A percentile compares a stretch with the other conserved stretches of the same genome.
These are phyloP conservation scores for Geotrichum histeridarum DNA, from an alignment of 1,139 yeast genomes.

Conservation along the genomic window DNA sequence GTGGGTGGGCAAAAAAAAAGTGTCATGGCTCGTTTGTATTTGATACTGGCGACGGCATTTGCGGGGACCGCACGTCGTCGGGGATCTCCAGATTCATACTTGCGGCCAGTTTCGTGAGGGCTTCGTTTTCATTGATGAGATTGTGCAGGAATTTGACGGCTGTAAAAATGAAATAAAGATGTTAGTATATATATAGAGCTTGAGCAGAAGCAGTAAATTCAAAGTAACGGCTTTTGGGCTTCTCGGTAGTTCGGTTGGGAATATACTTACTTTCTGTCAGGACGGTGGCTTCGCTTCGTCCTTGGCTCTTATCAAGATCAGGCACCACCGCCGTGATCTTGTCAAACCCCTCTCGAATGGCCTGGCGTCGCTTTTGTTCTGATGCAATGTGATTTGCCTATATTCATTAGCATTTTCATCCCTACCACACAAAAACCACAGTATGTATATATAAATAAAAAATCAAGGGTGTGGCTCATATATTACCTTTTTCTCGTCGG, in stretches of 20 bases:
- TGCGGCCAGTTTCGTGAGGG: conserved; percentile 30
- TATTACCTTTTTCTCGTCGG: conserved; percentile 31
- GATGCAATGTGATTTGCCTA: conserved; percentile 47
- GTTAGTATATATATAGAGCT: neutral
- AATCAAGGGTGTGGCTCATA: neutral
- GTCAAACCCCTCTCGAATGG: conserved; percentile 45
- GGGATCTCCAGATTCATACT: conserved; percentile 4
- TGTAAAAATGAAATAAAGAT: conserved; percentile 3
- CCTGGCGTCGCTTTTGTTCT: conserved; percentile 46
- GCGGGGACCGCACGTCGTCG: conserved; percentile 7
- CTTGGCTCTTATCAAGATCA: conserved; percentile 37
- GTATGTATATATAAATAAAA: neutral
- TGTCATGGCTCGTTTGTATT: neutral
- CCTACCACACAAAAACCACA: neutral
- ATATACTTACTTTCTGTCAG: conserved; percentile 34
- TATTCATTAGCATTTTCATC: neutral
- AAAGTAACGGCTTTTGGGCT: neutral
- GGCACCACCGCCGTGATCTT: conserved; percentile 43
- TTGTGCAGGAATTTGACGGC: conserved; percentile 34
- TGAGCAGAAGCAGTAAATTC: no score
- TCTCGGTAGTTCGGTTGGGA: neutral
- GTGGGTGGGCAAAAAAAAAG: neutral
- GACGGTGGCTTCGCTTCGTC: conserved; percentile 42
- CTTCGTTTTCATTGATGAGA: conserved; percentile 33
- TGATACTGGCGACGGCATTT: conserved; percentile 1